Evolutionary conservation across 768 basidiomycete genomes (phyloP), one percentile per base, ranked within the genome.

Genomic region (Termitomyces sp.): DNA sequence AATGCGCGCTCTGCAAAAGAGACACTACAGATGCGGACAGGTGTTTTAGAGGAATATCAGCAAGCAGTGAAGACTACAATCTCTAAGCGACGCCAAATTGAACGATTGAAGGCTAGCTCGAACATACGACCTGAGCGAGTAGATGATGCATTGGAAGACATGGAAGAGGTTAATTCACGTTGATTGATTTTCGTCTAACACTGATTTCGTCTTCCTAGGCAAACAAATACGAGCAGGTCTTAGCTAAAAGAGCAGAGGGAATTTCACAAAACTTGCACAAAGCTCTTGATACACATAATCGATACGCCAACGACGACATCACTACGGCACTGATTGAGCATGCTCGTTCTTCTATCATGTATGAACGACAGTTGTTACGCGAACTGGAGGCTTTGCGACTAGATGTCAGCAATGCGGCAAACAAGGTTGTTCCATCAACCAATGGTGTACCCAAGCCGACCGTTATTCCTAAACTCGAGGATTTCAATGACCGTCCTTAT

Each of bases 1-100:
- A 98, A 99, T 69, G 94, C 97, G n/a, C 84, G 91, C 49, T 93
- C 96, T 20, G 97, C 97, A 1, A 98, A 97, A 73, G 94, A 96
- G 73, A 96, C 97, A 0, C 76, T 98, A 9, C 83, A 87, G 57
- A 93, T 95, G 79, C 88, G 97, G 11, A 92, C 94, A 0, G 85
- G 86, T 8, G 93, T 97, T 11, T 77, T 98, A 62, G 96, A 98
- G 69, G 97, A 98, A 73, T 93, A 96, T 61, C 95, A 97, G 63
- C 81, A 88, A 9, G 96, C 96, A 2, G 94, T 94, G 24, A 98
- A 98, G 72, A 85, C 87, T 12, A 90, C 94, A 11, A 97, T 98
- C 66, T 92, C 91, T 22, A 98, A 98, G 73, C 86, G 96, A 40
- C 80, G 96, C 35, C 88, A 92, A 56, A 94, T 98, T 57, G 97